Percentiles rank a stretch among this genome's conserved stretches.
phyloP scores from a whole-genome alignment of 768 basidiomycete species.

The Termitomyces titanicus region DNA sequence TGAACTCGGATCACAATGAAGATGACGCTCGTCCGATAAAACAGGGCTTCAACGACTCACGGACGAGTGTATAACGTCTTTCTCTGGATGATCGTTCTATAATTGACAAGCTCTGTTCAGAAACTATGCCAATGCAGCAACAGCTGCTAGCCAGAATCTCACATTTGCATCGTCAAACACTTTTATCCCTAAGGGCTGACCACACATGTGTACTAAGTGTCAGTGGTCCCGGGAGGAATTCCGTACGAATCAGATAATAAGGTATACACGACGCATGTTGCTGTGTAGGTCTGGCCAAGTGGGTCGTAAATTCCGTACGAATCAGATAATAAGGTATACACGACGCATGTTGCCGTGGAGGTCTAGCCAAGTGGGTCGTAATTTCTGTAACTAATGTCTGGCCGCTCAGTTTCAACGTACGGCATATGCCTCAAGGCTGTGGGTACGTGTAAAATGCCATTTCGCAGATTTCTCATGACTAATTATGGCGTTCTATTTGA shows the following conservation, averaged over 20 bases:
- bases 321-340: slow-evolving; percentile 49
- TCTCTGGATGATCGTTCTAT: neutral
- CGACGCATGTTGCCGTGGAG: slow-evolving; percentile 50
- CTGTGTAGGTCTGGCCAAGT: slow-evolving; percentile 48
- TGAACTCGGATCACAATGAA: no score
- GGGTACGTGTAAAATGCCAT: slow-evolving; percentile 36
- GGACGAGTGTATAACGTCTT: slow-evolving; percentile 51
- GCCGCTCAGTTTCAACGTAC: slow-evolving; percentile 29
- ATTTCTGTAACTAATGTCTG: neutral
- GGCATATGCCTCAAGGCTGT: slow-evolving; percentile 56
- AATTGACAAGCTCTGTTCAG: slow-evolving; percentile 15
- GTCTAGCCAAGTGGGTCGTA: no score
- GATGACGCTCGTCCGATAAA: no score
- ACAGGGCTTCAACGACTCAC: no score
- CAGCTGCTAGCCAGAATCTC: slow-evolving; percentile 44
- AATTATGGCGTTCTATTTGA: neutral
- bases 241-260: slow-evolving; percentile 52
- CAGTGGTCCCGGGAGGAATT: slow-evolving; percentile 47
- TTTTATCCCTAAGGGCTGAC: slow-evolving; percentile 54
- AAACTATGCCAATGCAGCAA: slow-evolving; percentile 35
- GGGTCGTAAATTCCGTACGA: slow-evolving; percentile 53
- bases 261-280: slow-evolving; percentile 48
- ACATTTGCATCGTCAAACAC: slow-evolving; percentile 45
- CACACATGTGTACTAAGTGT: slow-evolving; percentile 39
- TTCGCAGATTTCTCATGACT: neutral